Evolutionary conservation across 371 early-diverging fungal species (phyloP), one percentile per base, ranked within the genome.

Genomic region (Mortierella sp.): DNA sequence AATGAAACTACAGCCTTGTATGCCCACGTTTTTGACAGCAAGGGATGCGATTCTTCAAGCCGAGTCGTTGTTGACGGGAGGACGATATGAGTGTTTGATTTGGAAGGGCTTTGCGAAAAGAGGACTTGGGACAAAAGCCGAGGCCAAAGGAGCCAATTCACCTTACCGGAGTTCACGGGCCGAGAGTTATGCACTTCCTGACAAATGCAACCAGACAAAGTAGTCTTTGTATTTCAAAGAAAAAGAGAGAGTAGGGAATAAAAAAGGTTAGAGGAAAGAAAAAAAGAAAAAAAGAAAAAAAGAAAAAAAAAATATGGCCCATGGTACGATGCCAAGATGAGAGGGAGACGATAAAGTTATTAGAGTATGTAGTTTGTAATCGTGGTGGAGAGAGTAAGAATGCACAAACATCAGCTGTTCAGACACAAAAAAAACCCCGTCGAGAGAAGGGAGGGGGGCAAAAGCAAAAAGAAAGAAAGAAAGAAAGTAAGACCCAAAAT

Each of bases 51-150:
- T 98, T 64, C 62, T 98, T 43, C 84, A 85, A 57, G 97, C 99
- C 7, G 98, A 97, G 65, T 73, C 89, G 63, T 70, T 87, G 44
- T 76, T 94, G 72, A 95, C 95, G n/a, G 86, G 87, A 21, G 95
- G 96, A 28, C 84, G 87, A 50, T 92, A 96, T 84, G 71, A 86
- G 57, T 98, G 99, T 82, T 84, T 84, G 51, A 90, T 98, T 63
- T 98, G 97, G 92, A 86, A 75, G 60, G 98, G 86, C 12, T 98
- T 98, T 85, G 92, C 98, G 58, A 95, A 93, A 79, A 92, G 98
- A 53, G 98, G 98, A 26, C 84, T 97, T 52, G 98, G 98, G 14
- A 68, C 75, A n/a, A 84, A 86, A 44, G 94, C 94, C 37, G 88
- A 85, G 71, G 77, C 92, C 28, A 76, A 83, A 58, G 89, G 87